phyloP scores from a whole-genome alignment of 352 stramenopile species.

The Pythium dissimile region DNA sequence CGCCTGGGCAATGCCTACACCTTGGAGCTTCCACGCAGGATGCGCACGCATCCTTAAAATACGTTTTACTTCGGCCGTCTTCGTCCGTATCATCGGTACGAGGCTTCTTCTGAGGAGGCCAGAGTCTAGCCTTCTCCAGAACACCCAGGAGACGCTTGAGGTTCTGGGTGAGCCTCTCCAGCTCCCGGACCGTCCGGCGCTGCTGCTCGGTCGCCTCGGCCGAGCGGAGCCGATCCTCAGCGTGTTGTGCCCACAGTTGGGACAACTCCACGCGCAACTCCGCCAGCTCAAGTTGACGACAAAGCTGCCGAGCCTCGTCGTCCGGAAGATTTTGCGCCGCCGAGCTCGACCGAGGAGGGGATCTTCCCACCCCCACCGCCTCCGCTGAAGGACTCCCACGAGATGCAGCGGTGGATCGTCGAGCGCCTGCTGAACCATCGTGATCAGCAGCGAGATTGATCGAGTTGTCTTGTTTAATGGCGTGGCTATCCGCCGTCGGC shows the following conservation, averaged over 20 bases:
- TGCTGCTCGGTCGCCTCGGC: not conserved
- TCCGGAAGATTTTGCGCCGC: not conserved
- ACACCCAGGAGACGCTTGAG: not conserved
- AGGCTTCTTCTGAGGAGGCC: not conserved
- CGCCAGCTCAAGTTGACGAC: not conserved
- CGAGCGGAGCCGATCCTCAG: not conserved
- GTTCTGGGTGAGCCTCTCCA: not conserved
- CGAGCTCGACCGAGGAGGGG: not conserved
- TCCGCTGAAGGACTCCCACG: not conserved
- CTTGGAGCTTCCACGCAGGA: slow-evolving; percentile 1
- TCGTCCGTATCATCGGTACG: slow-evolving; percentile 18
- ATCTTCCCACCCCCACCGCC: not conserved
- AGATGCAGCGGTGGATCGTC: not conserved
- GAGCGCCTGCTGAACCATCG: slow-evolving; percentile 1
- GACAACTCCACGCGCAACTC: not conserved
- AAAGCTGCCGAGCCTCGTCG: not conserved
- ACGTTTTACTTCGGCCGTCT: slow-evolving; percentile 40
- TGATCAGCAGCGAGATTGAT: not conserved
- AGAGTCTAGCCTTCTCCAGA: not conserved
- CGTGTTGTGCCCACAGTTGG: too few species aligned
- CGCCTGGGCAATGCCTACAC: slow-evolving; percentile 3
- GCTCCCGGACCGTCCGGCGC: not conserved
- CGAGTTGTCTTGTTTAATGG: slow-evolving; percentile 11
- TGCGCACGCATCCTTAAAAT: too few species aligned
- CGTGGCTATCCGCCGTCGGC: not conserved